Base-by-base conservation (phyloP, 2,329 filamentous ascomycete species). In the Pyrenochaeta sp. region DNA sequence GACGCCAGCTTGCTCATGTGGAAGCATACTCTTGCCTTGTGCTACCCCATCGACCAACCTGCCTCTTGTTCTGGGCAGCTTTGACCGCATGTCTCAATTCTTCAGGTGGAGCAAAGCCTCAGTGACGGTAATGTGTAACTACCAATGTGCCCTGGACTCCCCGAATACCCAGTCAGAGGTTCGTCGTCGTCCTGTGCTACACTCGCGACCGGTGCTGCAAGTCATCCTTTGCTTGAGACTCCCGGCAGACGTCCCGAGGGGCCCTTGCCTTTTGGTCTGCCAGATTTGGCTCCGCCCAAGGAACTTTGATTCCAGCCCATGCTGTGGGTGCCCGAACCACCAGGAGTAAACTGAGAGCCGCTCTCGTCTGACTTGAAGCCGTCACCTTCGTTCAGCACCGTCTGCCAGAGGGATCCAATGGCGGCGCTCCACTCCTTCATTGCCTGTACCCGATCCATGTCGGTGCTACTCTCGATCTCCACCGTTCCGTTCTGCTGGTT, bases 401-500 rank as follows among this genome's bases (percentile, higher is more conserved):
- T 86, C 23, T 78, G 77, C 78, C 89, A 94, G 46, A 98, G 79
- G 4, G 81, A 81, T 5, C 83, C 82, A 54, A 97, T 85, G 3
- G 91, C 87, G 4, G 79, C 79, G 7, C 86, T 89, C 83, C 95
- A 92, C 60, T 87, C 83, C 59, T 86, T 80, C 69, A 98, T 83
- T 30, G 92, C 89, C 51, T 83, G 81, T 56, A 92, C 82, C 58
- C 92, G 90, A 71, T 90, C 89, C 40, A 84, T 83, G 76, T 97
- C 92, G 40, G 84, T 87, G 49, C 83, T 81, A 52, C 87, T 90
- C 55, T 89, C 87, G 56, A 97, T 91, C 76, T 92, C 87, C 18
- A 99, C 87, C 0, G 88, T 90, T 41, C 94, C 92, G 53, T 86
- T 84, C 76, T 92, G 87, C 78, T 98, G 91, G 77, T 99, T 90